Percentiles rank a stretch among this genome's conserved stretches.
phyloP scores from a whole-genome alignment of 1,139 yeast species.

The Nakaseomyces bracarensis region DNA sequence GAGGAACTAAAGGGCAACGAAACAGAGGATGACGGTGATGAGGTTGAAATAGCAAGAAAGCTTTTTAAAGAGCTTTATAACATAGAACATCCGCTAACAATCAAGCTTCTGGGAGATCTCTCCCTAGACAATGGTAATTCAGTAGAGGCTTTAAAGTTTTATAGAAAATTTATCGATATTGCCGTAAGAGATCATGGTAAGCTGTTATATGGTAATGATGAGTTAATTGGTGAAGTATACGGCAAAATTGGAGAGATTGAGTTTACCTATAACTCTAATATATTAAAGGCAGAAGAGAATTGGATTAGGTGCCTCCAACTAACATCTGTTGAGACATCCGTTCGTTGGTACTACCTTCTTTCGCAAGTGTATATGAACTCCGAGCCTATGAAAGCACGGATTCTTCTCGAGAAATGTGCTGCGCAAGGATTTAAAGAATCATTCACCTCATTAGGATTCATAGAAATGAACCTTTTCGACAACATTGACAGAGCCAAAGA shows the following conservation, averaged over 20 bases:
- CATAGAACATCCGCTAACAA: conserved; percentile 54
- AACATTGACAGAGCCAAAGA: conserved; percentile 51
- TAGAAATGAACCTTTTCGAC: conserved; percentile 63
- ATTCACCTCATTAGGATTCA: conserved; percentile 66
- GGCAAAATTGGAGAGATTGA: conserved; percentile 60
- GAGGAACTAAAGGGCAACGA: conserved; percentile 15
- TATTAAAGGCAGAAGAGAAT: conserved; percentile 44
- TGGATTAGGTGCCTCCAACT: conserved; percentile 54
- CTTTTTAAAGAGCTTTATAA: conserved; percentile 57
- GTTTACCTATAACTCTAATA: conserved; percentile 43
- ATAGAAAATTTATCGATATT: conserved; percentile 44
- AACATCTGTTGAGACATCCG: conserved; percentile 51
- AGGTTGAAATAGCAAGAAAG: conserved; percentile 51
- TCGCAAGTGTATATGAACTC: conserved; percentile 58
- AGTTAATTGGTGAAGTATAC: conserved; percentile 62
- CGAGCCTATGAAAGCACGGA: conserved; percentile 51
- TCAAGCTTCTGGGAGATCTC: conserved; percentile 67
- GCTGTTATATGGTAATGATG: conserved; percentile 38
- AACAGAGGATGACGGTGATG: conserved; percentile 36
- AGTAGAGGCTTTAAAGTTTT: conserved; percentile 50
- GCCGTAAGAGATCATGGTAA: conserved; percentile 35
- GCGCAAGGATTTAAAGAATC: conserved; percentile 68
- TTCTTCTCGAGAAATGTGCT: conserved; percentile 71
- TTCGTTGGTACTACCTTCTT: conserved; percentile 68
- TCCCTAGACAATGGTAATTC: conserved; percentile 43